Conservation (phyloP, 2,329 filamentous ascomycete species). For the Diaporthe humulicola region DNA sequence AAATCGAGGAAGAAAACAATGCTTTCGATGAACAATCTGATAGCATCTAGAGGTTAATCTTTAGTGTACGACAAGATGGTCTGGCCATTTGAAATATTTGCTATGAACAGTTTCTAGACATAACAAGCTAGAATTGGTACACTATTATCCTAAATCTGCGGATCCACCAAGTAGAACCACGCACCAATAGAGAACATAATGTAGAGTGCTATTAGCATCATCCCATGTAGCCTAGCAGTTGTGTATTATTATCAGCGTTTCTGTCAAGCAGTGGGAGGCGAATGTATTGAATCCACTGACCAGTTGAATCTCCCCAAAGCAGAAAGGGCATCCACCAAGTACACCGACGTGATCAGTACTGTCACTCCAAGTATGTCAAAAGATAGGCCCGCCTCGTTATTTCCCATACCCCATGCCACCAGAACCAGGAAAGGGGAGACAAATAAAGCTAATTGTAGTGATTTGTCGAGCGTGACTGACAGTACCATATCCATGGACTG, state of each 20-base stretch:
- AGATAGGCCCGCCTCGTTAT: background rate
- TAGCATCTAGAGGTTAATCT: no score
- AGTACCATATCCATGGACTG: conserved; percentile 5
- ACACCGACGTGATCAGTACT: background rate
- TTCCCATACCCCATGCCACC: background rate
- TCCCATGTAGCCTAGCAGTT: background rate
- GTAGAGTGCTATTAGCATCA: background rate
- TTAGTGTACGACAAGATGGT: no score
- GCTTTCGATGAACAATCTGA: no score
- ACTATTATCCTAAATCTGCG: no score
- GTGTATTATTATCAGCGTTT: background rate
- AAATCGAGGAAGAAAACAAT: no score
- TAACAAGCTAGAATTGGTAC: no score
- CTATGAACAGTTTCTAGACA: no score
- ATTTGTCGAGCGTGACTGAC: conserved; percentile 7
- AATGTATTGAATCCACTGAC: background rate
- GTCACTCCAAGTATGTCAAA: background rate
- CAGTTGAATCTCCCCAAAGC: background rate
- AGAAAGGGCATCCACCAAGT: background rate
- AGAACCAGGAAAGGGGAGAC: background rate
- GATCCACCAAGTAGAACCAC: no score
- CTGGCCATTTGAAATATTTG: no score
- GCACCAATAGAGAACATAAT: background rate
- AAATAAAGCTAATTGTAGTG: conserved; percentile 3
- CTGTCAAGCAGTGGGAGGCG: background rate